These are phyloP conservation scores for Pulveroboletus sp. DNA, from an alignment of 768 basidiomycete species.

Conservation along the genomic window DNA sequence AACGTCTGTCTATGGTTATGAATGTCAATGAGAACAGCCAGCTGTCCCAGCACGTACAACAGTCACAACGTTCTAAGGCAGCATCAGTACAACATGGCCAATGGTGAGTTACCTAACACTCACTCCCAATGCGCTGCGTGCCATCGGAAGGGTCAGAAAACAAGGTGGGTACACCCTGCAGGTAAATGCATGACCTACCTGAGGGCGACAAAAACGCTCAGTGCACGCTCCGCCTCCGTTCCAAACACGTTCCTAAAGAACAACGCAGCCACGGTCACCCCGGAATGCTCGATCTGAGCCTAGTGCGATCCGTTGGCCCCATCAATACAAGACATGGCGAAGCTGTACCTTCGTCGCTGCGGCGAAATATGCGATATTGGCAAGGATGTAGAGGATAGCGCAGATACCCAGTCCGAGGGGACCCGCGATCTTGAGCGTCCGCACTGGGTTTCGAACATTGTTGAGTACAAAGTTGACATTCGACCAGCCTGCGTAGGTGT, in stretches of 20 bases:
- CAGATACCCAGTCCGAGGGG: constrained; percentile 56
- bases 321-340: too few species aligned
- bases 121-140: constrained; percentile 35
- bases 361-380: constrained; percentile 57
- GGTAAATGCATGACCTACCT: constrained; percentile 33
- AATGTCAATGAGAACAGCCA: too few species aligned
- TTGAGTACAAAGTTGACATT: constrained; percentile 49
- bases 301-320: too few species aligned
- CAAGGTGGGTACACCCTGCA: background rate
- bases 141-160: background rate
- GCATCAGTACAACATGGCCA: too few species aligned
- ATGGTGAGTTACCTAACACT: constrained; percentile 1
- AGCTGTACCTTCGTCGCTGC: constrained; percentile 22
- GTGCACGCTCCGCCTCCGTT: constrained; percentile 44
- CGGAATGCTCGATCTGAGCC: constrained; percentile 44
- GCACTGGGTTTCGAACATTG: constrained; percentile 49
- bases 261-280: constrained; percentile 53
- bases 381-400: constrained; percentile 48
- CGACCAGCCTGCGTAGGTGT: constrained; percentile 49
- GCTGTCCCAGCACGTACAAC: too few species aligned
- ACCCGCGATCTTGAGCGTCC: constrained; percentile 59
- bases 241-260: constrained; percentile 63
- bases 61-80: too few species aligned
- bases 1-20: constrained; percentile 38
- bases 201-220: constrained; percentile 56